Conservation (phyloP, 2,329 filamentous ascomycete species). For the Epicoccum nigrum region DNA sequence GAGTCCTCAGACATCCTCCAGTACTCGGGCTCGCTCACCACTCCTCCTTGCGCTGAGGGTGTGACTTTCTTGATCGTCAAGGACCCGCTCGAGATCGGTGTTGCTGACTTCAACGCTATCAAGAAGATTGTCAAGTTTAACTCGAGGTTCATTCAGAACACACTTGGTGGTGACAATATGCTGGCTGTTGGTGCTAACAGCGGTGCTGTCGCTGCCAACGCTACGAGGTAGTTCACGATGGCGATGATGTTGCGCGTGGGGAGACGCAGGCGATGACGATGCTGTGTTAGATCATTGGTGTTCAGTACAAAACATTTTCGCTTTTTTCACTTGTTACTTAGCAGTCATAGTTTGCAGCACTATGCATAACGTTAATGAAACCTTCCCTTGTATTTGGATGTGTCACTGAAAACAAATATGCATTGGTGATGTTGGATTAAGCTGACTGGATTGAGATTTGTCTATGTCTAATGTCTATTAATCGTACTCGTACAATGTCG, state of each 20-base stretch:
- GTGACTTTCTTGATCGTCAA: conserved; percentile 61
- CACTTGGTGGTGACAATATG: conserved; percentile 54
- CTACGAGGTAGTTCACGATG: background rate
- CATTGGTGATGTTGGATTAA: no score
- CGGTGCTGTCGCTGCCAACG: background rate
- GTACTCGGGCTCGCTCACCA: conserved; percentile 67
- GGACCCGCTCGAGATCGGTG: conserved; percentile 55
- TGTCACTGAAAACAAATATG: no score
- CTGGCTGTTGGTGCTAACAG: conserved; percentile 33
- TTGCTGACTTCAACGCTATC: conserved; percentile 58
- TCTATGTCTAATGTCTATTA: no score
- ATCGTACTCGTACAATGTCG: no score
- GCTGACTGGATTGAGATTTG: no score
- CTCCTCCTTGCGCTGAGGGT: conserved; percentile 66
- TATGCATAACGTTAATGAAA: no score
- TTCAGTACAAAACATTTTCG: background rate
- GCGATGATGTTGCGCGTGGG: background rate
- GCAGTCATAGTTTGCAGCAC: no score
- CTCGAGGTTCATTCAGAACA: conserved; percentile 60
- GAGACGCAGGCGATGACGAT: background rate
- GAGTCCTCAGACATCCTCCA: conserved; percentile 51
- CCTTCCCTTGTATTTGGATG: no score
- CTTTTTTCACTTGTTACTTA: background rate
- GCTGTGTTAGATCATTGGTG: background rate
- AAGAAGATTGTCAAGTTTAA: conserved; percentile 63